Evolutionary conservation across 805 yeast genomes (phyloP), one percentile per base, ranked within the genome.

Genomic region (Candida easanensis): DNA sequence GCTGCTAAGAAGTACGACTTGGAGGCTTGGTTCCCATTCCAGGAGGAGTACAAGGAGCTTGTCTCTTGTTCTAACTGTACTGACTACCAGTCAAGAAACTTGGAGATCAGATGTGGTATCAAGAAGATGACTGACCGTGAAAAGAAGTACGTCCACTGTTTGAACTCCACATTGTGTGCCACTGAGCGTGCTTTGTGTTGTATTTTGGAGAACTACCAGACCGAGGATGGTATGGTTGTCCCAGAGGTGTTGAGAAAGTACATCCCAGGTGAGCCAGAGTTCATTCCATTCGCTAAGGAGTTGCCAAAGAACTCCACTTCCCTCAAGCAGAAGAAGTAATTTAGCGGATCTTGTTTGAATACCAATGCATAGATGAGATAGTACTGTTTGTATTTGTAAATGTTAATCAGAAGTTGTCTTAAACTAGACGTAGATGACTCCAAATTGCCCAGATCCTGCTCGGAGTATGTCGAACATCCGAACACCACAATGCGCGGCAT

Each of bases 21-120:
- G 64, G 99, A 93, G 76, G 99, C 99, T 39, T 93, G 99, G 99
- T 93, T 93, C 95, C 99, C 99, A 64, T 93, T 77, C 87, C 99
- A 93, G 77, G 79, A 89, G 68, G 99, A 93, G 72, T 93, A 87
- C 76, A 93, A 93, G 73, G 99, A 93, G 74, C 81, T 93, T 61
- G 99, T 93, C 44, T 88, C 97, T 16, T 91, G 98, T 75, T 91
- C 98, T 46, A 93, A 93, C 79, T 93, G 99, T 81, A 93, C 99
- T 48, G 99, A 93, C 73, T 93, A 93, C 71, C 99, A 93, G 76
- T 88, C 98, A 41, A 86, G 99, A 76, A 91, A 91, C 78, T 77
- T 93, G 64, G 99, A 93, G 76, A 93, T 93, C 63, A 85, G 99
- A 79, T 93, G 97, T 69, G 99, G 99, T 67, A 87, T 93, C 61